phyloP scores from a whole-genome alignment of 129 eudicot genomes.

The Lonicera japonica region DNA sequence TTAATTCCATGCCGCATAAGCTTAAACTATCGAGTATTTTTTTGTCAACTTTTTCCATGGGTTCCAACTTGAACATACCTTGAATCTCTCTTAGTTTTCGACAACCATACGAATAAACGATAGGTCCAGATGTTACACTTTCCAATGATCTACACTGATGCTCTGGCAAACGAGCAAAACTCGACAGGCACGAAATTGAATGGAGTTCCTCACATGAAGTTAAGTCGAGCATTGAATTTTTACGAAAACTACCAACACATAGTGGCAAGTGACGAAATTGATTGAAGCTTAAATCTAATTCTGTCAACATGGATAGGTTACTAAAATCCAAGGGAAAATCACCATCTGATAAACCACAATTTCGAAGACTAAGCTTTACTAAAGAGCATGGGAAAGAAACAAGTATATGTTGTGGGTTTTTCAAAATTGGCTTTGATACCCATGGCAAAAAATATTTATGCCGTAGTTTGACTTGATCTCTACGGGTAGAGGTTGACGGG shows the following conservation, averaged over 20 bases:
- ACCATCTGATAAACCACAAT: no score
- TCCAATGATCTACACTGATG: not conserved
- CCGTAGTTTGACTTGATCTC: not conserved
- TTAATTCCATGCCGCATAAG: not conserved
- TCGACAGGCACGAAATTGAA: not conserved
- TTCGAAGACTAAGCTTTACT: no score
- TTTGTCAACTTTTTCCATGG: no score
- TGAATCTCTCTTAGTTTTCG: not conserved
- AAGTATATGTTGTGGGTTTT: not conserved
- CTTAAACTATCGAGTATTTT: no score
- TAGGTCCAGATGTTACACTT: not conserved
- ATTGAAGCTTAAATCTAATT: conserved; percentile 5
- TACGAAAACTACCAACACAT: no score
- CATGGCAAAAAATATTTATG: not conserved
- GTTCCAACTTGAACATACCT: no score
- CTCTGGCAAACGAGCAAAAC: not conserved
- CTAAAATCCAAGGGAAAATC: no score
- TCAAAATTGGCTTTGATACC: not conserved
- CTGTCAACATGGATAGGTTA: not conserved
- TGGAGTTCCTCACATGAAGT: no score
- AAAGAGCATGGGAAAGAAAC: no score
- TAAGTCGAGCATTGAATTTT: no score
- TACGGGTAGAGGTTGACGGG: no score
- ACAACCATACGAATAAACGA: not conserved
- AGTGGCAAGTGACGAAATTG: conserved; percentile 2